Percentiles rank a stretch among this genome's conserved stretches.
phyloP scores from a whole-genome alignment of 129 eudicot species.

The Rutidosis leptorrhynchoides region DNA sequence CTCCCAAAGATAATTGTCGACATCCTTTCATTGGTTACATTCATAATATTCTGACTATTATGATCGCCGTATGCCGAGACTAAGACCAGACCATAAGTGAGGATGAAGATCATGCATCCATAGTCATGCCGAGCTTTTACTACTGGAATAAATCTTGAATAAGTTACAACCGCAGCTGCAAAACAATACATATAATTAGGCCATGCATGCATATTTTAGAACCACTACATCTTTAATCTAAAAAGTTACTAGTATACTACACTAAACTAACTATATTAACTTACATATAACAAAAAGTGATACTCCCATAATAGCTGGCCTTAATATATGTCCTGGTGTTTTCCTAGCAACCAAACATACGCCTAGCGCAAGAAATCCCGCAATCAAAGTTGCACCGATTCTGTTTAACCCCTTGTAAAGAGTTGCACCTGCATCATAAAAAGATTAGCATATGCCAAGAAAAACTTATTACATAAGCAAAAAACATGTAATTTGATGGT shows the following conservation, averaged over 20 bases:
- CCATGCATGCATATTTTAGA: not conserved
- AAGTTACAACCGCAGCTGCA: slow-evolving; percentile 49
- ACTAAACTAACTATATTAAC: not conserved
- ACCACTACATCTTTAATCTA: not conserved
- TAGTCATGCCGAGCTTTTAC: slow-evolving; percentile 62
- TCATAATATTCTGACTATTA: slow-evolving; percentile 37
- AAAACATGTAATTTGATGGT: not conserved
- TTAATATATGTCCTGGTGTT: slow-evolving; percentile 36
- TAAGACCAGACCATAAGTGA: slow-evolving; percentile 64
- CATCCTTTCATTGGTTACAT: slow-evolving; percentile 45
- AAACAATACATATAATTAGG: not conserved
- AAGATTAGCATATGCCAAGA: not conserved
- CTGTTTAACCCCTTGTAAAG: slow-evolving; percentile 31
- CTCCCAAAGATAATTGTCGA: slow-evolving; percentile 51
- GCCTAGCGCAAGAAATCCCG: slow-evolving; percentile 22
- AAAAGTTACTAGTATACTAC: too few species aligned
- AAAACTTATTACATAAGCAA: not conserved
- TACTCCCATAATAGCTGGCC: slow-evolving; percentile 40
- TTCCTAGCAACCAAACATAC: slow-evolving; percentile 20
- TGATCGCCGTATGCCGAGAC: slow-evolving; percentile 62
- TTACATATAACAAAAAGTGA: slow-evolving; percentile 53
- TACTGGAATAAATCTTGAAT: slow-evolving; percentile 52
- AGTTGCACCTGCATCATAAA: slow-evolving; percentile 47
- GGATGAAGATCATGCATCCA: slow-evolving; percentile 60
- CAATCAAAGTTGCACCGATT: slow-evolving; percentile 16